Conservation (phyloP, 2,329 filamentous ascomycete species). For the Neospermospora avenae region DNA sequence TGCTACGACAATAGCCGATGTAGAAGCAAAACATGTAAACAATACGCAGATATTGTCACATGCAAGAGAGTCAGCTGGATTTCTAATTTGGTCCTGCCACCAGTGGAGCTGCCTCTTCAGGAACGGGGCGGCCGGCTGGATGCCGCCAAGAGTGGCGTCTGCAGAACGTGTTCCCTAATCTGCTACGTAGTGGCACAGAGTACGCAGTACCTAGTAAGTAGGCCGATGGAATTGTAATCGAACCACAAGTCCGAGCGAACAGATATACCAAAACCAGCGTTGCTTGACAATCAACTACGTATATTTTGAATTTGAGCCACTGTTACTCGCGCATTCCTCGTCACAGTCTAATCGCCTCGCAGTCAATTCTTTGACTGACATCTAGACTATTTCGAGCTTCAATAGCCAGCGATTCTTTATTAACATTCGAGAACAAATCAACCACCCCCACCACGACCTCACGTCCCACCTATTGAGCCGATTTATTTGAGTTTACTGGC, state of each 20-base stretch:
- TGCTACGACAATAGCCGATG: no score
- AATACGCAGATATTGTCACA: not conserved
- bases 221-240: slow-evolving; percentile 13
- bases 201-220: not conserved
- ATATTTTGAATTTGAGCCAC: not conserved
- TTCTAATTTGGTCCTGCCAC: slow-evolving; percentile 5
- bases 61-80: not conserved
- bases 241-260: slow-evolving; percentile 19
- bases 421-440: slow-evolving; percentile 3
- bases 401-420: slow-evolving; percentile 18
- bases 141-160: slow-evolving; percentile 11
- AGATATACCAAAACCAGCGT: slow-evolving; percentile 24
- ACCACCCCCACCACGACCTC: slow-evolving; percentile 7
- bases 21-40: no score
- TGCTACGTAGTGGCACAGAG: not conserved
- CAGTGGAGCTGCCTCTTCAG: no score
- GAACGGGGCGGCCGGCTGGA: slow-evolving; percentile 1
- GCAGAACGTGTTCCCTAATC: not conserved
- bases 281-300: slow-evolving; percentile 26
- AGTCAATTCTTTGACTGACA: slow-evolving; percentile 16
- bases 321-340: not conserved
- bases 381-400: slow-evolving; percentile 7
- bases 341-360: no score
- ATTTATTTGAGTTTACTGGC: slow-evolving; percentile 17
- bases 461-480: slow-evolving; percentile 3